Base-by-base conservation (phyloP, 306 rosid species). In the Datisca glomerata region DNA sequence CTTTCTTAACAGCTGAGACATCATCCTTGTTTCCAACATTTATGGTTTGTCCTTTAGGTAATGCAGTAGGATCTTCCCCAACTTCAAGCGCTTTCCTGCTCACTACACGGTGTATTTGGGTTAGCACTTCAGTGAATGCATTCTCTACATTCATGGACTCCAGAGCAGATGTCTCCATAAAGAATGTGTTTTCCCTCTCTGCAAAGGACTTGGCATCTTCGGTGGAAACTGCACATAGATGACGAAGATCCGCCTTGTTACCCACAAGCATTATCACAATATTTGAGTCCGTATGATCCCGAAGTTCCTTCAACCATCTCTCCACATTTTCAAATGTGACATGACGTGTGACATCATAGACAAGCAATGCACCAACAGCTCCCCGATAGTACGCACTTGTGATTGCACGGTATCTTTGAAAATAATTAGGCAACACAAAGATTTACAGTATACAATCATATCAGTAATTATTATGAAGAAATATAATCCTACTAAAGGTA, bases 231-330 rank as follows among this genome's bases (percentile, higher is more conserved):
- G 73, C 69, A 35, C 69, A 59, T 18, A 71, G 32, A 38, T 71
- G 69, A 4, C 66, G 69, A 33, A 65, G 59, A 15, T 71, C 78
- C 12, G 69, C 69, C 44, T 71, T 71, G 58, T 65, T 71, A 21
- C 72, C 73, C 19, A 71, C 68, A 6, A 71, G 56, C 73, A 71
- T 71, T 49, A 71, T 60, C 43, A 52, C 59, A 8, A 60, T 61
- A 40, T 71, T 65, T 60, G 78, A 24, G 37, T 71, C 72, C 32
- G 78, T 71, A 35, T 71, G 78, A 60, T 64, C 69, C 24, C 72
- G 66, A 27, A 71, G 47, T 69, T 71, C 78, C 66, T 71, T 71
- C 31, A 71, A 28, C 69, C 77, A 71, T 56, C 77, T 70, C 62
- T 70, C 77, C 8, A 70, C 66, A 43, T 70, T 70, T 56, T 70